A percentile compares a stretch with the other conserved stretches of the same genome.
These are phyloP conservation scores for Elaeis oleifera DNA, from an alignment of 202 grass and related monocot genomes.

Conservation along the genomic window DNA sequence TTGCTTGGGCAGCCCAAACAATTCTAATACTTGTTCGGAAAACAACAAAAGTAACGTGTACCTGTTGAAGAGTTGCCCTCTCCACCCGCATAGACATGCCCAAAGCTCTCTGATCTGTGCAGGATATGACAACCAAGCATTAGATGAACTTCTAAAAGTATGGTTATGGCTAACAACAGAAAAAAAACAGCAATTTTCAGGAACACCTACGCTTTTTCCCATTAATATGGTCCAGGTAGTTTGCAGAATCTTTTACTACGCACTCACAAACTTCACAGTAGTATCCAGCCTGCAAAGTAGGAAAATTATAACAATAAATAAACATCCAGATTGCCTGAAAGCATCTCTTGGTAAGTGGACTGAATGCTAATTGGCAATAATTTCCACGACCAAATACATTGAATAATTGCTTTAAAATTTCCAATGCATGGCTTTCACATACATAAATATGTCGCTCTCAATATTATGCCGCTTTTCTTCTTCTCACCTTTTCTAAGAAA, in stretches of 20 bases:
- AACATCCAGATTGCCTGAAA: too few species aligned
- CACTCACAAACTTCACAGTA: conserved; percentile 97
- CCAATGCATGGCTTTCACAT: too few species aligned
- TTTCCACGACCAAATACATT: too few species aligned
- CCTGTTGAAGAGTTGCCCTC: conserved; percentile 92
- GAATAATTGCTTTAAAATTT: too few species aligned
- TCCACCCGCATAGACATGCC: conserved; percentile 99
- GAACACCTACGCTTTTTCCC: conserved; percentile 88
- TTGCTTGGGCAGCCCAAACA: too few species aligned
- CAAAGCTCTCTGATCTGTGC: conserved; percentile 96
- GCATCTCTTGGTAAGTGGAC: too few species aligned
- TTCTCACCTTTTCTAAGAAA: too few species aligned
- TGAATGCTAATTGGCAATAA: too few species aligned
- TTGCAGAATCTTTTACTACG: conserved; percentile 98
- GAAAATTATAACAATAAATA: background rate
- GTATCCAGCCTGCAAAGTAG: conserved; percentile 75
- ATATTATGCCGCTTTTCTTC: too few species aligned
- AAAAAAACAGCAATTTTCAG: conserved; percentile 16
- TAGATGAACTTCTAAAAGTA: background rate
- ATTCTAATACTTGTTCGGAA: too few species aligned
- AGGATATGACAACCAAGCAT: conserved; percentile 28
- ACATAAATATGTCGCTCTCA: too few species aligned
- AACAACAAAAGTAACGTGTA: conserved; percentile 12
- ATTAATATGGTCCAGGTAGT: conserved; percentile 99
- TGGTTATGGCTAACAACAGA: conserved; percentile 19